phyloP scores from a whole-genome alignment of 306 rosid species.

The Leucaena leucocephala region DNA sequence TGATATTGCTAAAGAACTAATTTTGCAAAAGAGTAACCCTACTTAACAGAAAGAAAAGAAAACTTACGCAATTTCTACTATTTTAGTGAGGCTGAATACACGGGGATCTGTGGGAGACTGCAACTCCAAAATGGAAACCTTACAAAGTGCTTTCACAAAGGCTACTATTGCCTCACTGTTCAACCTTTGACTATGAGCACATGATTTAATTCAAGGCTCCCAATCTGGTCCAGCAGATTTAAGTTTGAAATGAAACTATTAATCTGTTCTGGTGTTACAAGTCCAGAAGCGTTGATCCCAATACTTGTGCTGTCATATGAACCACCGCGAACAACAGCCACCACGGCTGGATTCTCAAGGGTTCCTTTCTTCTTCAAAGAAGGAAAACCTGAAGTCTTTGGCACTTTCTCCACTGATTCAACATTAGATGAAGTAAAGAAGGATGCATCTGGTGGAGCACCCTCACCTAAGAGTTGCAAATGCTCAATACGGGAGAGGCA shows the following conservation, averaged over 20 bases:
- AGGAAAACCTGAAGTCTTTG: constrained; percentile 65
- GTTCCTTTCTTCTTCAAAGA: constrained; percentile 84
- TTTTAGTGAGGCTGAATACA: constrained; percentile 96
- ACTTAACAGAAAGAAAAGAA: constrained; percentile 28
- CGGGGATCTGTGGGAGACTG: constrained; percentile 99
- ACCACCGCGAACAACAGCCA: constrained; percentile 97
- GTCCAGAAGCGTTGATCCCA: constrained; percentile 73
- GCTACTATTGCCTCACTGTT: constrained; percentile 98
- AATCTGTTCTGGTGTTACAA: constrained; percentile 91
- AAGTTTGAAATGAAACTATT: constrained; percentile 82
- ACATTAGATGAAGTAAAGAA: constrained; percentile 68
- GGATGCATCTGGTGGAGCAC: constrained; percentile 93
- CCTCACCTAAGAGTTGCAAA: constrained; percentile 95
- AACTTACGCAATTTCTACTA: constrained; percentile 97
- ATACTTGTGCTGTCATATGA: constrained; percentile 90
- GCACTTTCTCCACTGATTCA: constrained; percentile 75
- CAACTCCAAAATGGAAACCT: constrained; percentile 90
- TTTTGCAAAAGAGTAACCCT: constrained; percentile 28
- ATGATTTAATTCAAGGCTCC: constrained; percentile 95
- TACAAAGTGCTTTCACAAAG: constrained; percentile 94
- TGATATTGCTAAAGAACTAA: constrained; percentile 12
- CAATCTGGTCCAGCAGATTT: constrained; percentile 95
- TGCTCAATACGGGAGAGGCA: constrained; percentile 99
- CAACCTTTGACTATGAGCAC: constrained; percentile 98
- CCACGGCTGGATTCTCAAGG: constrained; percentile 88